Evolutionary conservation across 1,284 basidiomycete genomes (phyloP).

Genomic region (Schizophyllum commune): DNA sequence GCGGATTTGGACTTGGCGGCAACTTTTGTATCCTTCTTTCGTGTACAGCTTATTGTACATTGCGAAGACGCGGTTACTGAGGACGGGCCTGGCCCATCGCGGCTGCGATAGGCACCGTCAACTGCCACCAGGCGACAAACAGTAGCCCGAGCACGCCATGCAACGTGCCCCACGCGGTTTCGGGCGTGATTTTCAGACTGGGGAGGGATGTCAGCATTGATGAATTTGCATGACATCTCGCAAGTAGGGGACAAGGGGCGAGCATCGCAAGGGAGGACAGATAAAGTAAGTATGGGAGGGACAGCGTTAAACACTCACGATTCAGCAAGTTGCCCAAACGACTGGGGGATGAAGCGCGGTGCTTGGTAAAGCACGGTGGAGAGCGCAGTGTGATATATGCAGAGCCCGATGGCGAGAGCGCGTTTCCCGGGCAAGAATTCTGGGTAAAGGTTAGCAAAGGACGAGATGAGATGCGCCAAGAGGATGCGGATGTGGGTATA

Average conservation of each 20-base stretch:
- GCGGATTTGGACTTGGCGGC: too few species aligned
- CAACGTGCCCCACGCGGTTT: conserved; percentile 56
- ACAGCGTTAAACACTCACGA: too few species aligned
- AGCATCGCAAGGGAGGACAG: not conserved
- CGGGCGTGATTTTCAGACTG: conserved; percentile 58
- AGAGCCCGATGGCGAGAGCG: conserved; percentile 67
- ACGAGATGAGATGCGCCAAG: not conserved
- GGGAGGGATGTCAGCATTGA: not conserved
- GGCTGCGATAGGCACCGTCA: conserved; percentile 48
- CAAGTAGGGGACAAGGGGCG: conserved; percentile 1
- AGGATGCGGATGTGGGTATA: not conserved
- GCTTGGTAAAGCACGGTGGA: conserved; percentile 71
- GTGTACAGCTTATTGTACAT: too few species aligned
- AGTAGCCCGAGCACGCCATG: conserved; percentile 62
- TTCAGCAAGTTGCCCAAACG: conserved; percentile 57
- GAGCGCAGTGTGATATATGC: conserved; percentile 67
- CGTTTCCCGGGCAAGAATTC: conserved; percentile 83
- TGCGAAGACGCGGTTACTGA: not conserved
- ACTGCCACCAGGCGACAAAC: conserved; percentile 72
- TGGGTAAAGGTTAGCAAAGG: conserved; percentile 15
- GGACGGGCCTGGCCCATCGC: conserved; percentile 15
- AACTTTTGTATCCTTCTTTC: too few species aligned
- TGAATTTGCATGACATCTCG: not conserved
- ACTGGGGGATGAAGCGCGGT: conserved; percentile 70
- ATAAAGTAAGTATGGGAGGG: too few species aligned